Conservation (phyloP, 805 yeast species). For the Metschnikowia proteae region DNA sequence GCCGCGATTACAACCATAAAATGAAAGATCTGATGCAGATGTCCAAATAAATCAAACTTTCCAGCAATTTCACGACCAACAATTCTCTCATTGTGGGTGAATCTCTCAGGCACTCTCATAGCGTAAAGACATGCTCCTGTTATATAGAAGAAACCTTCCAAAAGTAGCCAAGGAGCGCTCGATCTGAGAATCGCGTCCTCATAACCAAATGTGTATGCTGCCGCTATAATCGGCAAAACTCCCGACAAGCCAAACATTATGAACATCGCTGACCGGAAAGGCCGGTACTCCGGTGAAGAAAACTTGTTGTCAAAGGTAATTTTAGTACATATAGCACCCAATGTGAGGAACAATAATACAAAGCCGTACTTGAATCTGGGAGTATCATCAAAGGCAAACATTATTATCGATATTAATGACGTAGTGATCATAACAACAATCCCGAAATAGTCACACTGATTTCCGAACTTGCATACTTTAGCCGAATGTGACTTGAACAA, state of each 20-base stretch:
- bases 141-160: slow-evolving; percentile 74
- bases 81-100: slow-evolving; percentile 26
- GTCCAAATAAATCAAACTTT: slow-evolving; percentile 63
- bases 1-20: slow-evolving; percentile 75
- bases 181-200: slow-evolving; percentile 47
- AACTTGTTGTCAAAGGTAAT: slow-evolving; percentile 65
- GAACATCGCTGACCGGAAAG: slow-evolving; percentile 74
- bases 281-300: slow-evolving; percentile 67
- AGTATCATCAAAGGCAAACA: slow-evolving; percentile 45
- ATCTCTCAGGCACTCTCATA: slow-evolving; percentile 70
- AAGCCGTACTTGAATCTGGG: slow-evolving; percentile 36
- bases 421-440: slow-evolving; percentile 62
- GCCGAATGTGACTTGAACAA: slow-evolving; percentile 64
- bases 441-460: slow-evolving; percentile 73
- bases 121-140: slow-evolving; percentile 81
- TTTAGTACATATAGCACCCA: slow-evolving; percentile 61
- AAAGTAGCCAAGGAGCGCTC: slow-evolving; percentile 56
- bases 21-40: slow-evolving; percentile 85
- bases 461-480: slow-evolving; percentile 51
- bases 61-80: slow-evolving; percentile 21
- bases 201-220: slow-evolving; percentile 47
- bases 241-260: slow-evolving; percentile 79
- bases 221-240: slow-evolving; percentile 60
- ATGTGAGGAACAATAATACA: slow-evolving; percentile 41
- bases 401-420: slow-evolving; percentile 26